A percentile compares a stretch with the other conserved stretches of the same genome.
Evolutionary conservation across 176 grass and related monocot genomes (phyloP).

Genomic region (Carex kokanica): DNA sequence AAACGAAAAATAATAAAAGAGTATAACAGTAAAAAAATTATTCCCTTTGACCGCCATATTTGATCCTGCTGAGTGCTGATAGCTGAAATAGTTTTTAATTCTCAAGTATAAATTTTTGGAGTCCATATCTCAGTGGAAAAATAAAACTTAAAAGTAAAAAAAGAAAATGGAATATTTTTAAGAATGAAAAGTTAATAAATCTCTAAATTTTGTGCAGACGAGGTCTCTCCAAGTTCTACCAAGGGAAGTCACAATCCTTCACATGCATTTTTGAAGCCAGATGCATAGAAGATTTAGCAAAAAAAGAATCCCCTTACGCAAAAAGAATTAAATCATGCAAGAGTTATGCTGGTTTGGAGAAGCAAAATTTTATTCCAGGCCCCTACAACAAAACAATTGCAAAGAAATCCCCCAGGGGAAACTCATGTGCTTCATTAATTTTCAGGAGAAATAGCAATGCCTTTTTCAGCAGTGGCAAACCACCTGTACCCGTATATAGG

Average conservation of each 20-base stretch:
- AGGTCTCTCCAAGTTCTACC: constrained; percentile 66
- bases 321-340: constrained; percentile 61
- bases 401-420: constrained; percentile 15
- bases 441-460: constrained; percentile 12
- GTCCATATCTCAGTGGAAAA: no score
- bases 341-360: constrained; percentile 40
- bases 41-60: no score
- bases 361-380: constrained; percentile 20
- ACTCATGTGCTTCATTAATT: constrained; percentile 43
- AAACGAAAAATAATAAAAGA: no score
- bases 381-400: constrained; percentile 19
- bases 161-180: no score
- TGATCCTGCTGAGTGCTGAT: no score
- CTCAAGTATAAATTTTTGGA: no score
- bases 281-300: constrained; percentile 63
- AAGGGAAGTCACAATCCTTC: constrained; percentile 84
- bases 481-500: constrained; percentile 10
- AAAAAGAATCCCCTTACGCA: constrained; percentile 51
- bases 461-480: neutral
- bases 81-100: no score
- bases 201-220: constrained; percentile 39
- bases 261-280: constrained; percentile 60
- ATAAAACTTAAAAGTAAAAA: no score
- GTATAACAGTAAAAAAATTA: no score
- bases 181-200: neutral